Evolutionary conservation across 441 rosid genomes (phyloP), one percentile per base, ranked within the genome.

Genomic region (Lepidium campestre): DNA sequence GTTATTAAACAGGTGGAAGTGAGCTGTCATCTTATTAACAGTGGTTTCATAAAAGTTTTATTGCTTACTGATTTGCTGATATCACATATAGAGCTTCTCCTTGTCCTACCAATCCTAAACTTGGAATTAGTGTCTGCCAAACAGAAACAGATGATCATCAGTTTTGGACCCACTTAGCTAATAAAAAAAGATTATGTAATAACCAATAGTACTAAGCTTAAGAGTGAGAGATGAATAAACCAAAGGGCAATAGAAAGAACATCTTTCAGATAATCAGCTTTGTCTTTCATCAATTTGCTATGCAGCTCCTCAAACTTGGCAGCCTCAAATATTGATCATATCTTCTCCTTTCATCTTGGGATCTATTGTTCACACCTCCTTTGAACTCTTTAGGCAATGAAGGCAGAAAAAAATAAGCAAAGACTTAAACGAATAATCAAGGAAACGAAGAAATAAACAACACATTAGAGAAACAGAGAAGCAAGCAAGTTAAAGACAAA

Each of bases 261-360:
- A 23, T 23, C 27, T 23, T 23, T 23, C 27, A 23, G 27, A 23
- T 23, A 23, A 23, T 23, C 27, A 23, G 2, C 27, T 23, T 23
- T 3, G 27, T 88, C 96, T 74, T 84, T 82, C 77, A 81, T 79
- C 62, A 84, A 86, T 57, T 82, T 88, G 64, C 80, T 85, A 54
- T 85, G 63, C 23, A 83, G 77, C 66, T 78, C 83, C 67, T 85
- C 84, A 73, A 89, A 85, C 80, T 84, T 87, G 27, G 81, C 79
- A 57, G 80, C 61, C 81, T 89, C 90, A 41, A 23, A 23, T 23
- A 1, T 23, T 23, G 4, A 23, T 23, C 27, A 23, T 3, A 23
- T 23, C n/a, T n/a, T n/a, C n/a, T n/a, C n/a, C n/a, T n/a, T n/a
- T n/a, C n/a, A 23, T 23, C 27, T 23, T 23, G 27, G 27, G 27